phyloP scores from a whole-genome alignment of 495 filamentous ascomycete genomes.

The Astrothelium subdiscretum region DNA sequence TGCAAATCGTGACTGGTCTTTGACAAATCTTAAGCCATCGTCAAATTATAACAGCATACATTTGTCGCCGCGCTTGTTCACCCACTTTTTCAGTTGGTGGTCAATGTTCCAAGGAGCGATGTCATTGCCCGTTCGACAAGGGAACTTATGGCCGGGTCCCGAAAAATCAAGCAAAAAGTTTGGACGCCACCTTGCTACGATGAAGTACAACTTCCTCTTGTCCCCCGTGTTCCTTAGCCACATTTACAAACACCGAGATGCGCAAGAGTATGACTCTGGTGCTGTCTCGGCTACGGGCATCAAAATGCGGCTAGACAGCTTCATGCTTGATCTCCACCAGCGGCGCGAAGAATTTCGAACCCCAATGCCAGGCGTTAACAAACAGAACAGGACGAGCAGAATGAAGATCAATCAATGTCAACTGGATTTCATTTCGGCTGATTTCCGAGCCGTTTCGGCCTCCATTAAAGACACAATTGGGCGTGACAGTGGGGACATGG shows the following conservation, averaged over 20 bases:
- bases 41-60: conserved; percentile 92
- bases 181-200: conserved; percentile 86
- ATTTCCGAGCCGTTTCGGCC: conserved; percentile 88
- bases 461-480: conserved; percentile 67
- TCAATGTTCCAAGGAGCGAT: conserved; percentile 88
- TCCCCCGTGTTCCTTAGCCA: conserved; percentile 91
- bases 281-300: conserved; percentile 83
- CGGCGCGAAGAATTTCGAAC: conserved; percentile 83
- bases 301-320: conserved; percentile 86
- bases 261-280: conserved; percentile 70
- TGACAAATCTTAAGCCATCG: conserved; percentile 58
- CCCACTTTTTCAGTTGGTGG: conserved; percentile 98
- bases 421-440: conserved; percentile 81
- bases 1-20: conserved; percentile 65
- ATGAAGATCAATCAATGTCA: conserved; percentile 94
- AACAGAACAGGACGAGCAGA: conserved; percentile 65
- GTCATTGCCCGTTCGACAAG: conserved; percentile 89
- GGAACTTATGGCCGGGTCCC: conserved; percentile 74
- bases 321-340: conserved; percentile 93
- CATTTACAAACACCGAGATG: conserved; percentile 96
- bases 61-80: conserved; percentile 88
- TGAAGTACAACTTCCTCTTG: conserved; percentile 90
- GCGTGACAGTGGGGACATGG: conserved; percentile 59
- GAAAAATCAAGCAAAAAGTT: conserved; percentile 99
- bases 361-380: conserved; percentile 56